These are phyloP conservation scores for Botrytis tulipae DNA, from an alignment of 2,329 filamentous ascomycete genomes.

Conservation along the genomic window DNA sequence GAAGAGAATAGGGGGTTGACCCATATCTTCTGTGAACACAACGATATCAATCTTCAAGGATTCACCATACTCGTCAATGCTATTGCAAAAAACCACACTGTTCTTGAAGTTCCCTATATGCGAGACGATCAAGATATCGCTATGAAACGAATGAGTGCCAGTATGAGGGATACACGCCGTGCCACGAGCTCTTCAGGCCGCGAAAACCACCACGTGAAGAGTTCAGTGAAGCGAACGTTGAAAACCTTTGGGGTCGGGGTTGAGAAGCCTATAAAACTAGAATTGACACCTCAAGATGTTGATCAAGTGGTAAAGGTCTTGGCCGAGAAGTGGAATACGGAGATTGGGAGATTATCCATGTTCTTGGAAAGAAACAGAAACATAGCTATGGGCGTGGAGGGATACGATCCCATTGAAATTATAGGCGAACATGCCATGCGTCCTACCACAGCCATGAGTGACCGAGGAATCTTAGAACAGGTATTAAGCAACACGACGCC, in stretches of 20 bases:
- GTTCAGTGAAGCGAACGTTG: constrained; percentile 36
- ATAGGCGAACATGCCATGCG: constrained; percentile 33
- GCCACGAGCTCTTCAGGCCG: constrained; percentile 20
- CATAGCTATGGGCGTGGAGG: constrained; percentile 33
- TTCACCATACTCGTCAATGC: constrained; percentile 68
- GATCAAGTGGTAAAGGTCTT: constrained; percentile 36
- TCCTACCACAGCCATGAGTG: constrained; percentile 37
- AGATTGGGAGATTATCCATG: constrained; percentile 33
- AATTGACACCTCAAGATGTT: constrained; percentile 37
- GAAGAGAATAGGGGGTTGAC: constrained; percentile 61
- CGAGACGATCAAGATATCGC: constrained; percentile 59
- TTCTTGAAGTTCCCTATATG: constrained; percentile 63
- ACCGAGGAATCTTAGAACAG: constrained; percentile 36
- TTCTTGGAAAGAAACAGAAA: constrained; percentile 38
- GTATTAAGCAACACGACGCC: constrained; percentile 39
- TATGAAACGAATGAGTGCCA: constrained; percentile 49
- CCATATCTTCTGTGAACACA: constrained; percentile 69
- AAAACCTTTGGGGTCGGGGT: constrained; percentile 32
- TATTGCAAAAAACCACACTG: constrained; percentile 61
- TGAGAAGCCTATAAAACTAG: constrained; percentile 29
- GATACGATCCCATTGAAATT: constrained; percentile 19
- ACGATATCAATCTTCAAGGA: constrained; percentile 68
- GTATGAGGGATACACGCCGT: constrained; percentile 32
- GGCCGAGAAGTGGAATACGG: constrained; percentile 35
- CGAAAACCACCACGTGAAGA: constrained; percentile 30